These are phyloP conservation scores for Elongisporangium undulatum DNA, from an alignment of 352 stramenopile species.

Conservation along the genomic window DNA sequence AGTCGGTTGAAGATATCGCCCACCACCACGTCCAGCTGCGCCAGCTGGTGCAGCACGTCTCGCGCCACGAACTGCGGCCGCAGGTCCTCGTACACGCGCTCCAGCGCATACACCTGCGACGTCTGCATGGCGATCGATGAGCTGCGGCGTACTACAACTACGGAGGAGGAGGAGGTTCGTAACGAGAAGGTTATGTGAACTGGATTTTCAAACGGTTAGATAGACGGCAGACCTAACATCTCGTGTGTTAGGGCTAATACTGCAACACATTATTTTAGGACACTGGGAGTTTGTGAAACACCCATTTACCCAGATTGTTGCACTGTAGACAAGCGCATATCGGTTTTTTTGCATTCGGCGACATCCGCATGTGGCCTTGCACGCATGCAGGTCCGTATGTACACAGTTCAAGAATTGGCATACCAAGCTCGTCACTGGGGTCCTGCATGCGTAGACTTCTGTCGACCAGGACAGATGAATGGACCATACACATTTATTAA, in stretches of 20 bases:
- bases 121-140: conserved; percentile 57
- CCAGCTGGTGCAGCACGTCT: conserved; percentile 82
- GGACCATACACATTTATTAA: neutral
- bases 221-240: no score
- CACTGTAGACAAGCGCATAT: no score
- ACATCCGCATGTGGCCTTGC: neutral
- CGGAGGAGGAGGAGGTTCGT: neutral
- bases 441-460: neutral
- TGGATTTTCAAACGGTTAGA: neutral
- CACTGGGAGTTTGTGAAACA: neutral
- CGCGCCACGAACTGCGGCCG: conserved; percentile 80
- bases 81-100: conserved; percentile 86
- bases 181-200: neutral
- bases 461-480: neutral
- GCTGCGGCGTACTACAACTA: neutral
- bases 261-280: no score
- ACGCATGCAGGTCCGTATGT: neutral
- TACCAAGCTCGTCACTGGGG: no score
- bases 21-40: conserved; percentile 79
- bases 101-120: conserved; percentile 81
- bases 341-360: neutral
- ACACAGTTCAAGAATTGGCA: neutral
- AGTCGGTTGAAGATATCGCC: conserved; percentile 83
- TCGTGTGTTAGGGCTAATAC: no score
- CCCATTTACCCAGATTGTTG: no score